Evolutionary conservation across 345 rosid species (phyloP).

Genomic region (Salix dunnii): DNA sequence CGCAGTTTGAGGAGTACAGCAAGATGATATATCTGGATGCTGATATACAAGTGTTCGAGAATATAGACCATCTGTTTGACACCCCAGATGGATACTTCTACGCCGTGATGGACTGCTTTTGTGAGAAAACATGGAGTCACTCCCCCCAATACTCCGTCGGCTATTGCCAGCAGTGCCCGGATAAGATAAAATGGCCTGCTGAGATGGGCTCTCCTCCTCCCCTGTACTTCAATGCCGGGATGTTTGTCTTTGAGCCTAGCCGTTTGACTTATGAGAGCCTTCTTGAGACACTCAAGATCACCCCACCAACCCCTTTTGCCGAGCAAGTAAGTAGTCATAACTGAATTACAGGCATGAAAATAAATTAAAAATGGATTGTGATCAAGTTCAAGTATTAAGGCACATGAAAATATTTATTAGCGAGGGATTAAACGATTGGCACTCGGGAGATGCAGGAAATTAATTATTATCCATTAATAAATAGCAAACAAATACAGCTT

Average conservation of each 20-base stretch:
- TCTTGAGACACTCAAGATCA: slow-evolving; percentile 12
- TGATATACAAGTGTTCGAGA: slow-evolving; percentile 25
- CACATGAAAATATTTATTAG: no score
- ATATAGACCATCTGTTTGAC: slow-evolving; percentile 21
- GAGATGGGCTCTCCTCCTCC: slow-evolving; percentile 26
- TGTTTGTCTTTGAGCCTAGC: slow-evolving; percentile 24
- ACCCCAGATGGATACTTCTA: slow-evolving; percentile 21
- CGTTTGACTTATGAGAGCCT: slow-evolving; percentile 16
- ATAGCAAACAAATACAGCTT: no score
- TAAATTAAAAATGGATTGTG: no score
- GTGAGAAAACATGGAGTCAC: slow-evolving; percentile 26
- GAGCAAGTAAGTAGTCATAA: slow-evolving; percentile 15
- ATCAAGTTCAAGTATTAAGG: no score
- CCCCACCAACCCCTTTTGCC: slow-evolving; percentile 21
- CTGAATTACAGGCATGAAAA: no score
- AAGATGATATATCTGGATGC: slow-evolving; percentile 27
- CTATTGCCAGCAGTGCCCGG: slow-evolving; percentile 25
- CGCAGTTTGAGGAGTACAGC: slow-evolving; percentile 20
- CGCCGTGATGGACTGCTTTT: slow-evolving; percentile 19
- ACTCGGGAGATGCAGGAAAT: neutral
- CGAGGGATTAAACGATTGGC: no score
- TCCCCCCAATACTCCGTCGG: slow-evolving; percentile 12
- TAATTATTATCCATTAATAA: neutral
- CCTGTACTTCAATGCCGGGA: slow-evolving; percentile 23
- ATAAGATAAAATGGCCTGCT: slow-evolving; percentile 15